Evolutionary conservation across 2,329 filamentous ascomycete species (phyloP).

Genomic region (Claviceps pazoutovae): DNA sequence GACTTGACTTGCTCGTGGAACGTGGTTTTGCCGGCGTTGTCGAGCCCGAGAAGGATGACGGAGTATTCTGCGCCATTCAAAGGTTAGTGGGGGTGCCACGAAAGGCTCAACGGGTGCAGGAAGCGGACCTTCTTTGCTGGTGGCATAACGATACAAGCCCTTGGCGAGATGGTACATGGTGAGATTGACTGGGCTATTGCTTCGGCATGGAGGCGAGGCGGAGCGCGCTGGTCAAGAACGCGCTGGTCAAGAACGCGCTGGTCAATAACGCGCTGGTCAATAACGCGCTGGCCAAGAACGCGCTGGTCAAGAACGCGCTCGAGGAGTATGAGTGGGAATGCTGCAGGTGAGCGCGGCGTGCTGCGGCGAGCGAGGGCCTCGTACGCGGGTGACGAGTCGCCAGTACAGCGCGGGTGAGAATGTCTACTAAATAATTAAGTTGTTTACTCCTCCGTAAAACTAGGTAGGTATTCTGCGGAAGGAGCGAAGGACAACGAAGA

Average conservation of each 20-base stretch:
- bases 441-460: too few species aligned
- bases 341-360: not conserved
- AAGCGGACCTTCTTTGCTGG: constrained; percentile 77
- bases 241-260: too few species aligned
- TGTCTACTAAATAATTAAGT: too few species aligned
- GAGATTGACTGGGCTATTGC: not conserved
- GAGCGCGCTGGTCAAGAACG: not conserved
- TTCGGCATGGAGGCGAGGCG: constrained; percentile 1
- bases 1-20: constrained; percentile 94
- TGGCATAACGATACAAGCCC: constrained; percentile 86
- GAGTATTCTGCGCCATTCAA: constrained; percentile 61
- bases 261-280: too few species aligned
- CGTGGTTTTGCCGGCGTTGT: constrained; percentile 97
- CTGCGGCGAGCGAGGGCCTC: not conserved
- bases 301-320: not conserved
- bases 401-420: too few species aligned
- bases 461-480: too few species aligned
- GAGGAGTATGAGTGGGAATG: not conserved
- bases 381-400: too few species aligned
- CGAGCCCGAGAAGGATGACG: constrained; percentile 87
- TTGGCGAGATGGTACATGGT: constrained; percentile 92
- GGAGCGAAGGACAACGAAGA: too few species aligned
- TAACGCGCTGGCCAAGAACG: too few species aligned
- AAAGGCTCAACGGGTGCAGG: not conserved
- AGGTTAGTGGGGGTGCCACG: not conserved